Evolutionary conservation across 306 rosid species (phyloP).

Genomic region (Glycine soja): DNA sequence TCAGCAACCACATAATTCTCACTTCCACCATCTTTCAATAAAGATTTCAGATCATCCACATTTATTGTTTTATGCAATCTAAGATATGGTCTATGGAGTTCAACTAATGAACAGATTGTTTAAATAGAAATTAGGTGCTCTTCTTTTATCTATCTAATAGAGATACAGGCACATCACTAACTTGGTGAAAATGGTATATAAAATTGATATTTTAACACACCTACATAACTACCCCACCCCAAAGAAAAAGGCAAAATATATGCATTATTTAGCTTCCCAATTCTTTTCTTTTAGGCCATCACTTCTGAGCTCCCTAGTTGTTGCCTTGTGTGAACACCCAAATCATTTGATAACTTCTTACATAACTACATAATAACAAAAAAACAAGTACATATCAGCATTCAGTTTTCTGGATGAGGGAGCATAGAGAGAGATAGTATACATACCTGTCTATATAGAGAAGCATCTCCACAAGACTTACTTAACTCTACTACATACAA

Average conservation of each 20-base stretch:
- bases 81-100: not conserved
- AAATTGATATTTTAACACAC: constrained; percentile 21
- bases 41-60: too few relatives aligned
- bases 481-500: constrained; percentile 75
- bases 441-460: constrained; percentile 76
- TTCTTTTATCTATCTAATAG: not conserved
- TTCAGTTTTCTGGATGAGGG: not conserved
- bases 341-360: constrained; percentile 75
- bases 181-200: constrained; percentile 18
- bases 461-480: constrained; percentile 77
- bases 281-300: constrained; percentile 2
- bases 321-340: constrained; percentile 60
- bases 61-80: too few relatives aligned
- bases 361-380: constrained; percentile 64
- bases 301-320: constrained; percentile 48
- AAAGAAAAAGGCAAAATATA: not conserved
- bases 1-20: too few relatives aligned
- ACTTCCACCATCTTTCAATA: too few relatives aligned
- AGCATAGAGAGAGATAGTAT: not conserved
- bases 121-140: not conserved
- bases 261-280: constrained; percentile 29
- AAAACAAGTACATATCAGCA: not conserved
- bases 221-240: constrained; percentile 17
- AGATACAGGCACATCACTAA: not conserved
- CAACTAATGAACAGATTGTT: not conserved